phyloP scores from a whole-genome alignment of 2,329 filamentous ascomycete genomes.

The Xylaria polymorpha region DNA sequence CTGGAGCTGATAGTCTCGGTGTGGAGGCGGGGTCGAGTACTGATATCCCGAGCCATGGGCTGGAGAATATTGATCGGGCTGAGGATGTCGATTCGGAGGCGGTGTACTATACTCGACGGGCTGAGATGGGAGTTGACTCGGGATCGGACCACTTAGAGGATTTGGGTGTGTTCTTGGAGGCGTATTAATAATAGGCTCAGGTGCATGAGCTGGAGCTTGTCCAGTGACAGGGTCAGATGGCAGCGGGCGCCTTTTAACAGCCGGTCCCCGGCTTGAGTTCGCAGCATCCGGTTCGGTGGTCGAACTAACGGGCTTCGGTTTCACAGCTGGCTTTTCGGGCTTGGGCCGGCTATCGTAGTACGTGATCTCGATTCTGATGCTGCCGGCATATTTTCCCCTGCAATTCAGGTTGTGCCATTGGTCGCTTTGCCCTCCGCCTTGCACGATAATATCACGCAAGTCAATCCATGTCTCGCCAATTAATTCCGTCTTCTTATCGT shows the following conservation, averaged over 20 bases:
- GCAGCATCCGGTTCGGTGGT: conserved; percentile 50
- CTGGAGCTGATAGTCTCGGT: conserved; percentile 52
- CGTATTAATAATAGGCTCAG: conserved; percentile 59
- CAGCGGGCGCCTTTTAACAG: conserved; percentile 84
- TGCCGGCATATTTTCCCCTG: conserved; percentile 94
- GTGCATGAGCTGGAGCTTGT: conserved; percentile 57
- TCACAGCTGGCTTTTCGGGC: conserved; percentile 74
- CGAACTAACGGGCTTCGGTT: conserved; percentile 58
- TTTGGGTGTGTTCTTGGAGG: conserved; percentile 62
- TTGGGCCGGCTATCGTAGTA: conserved; percentile 93
- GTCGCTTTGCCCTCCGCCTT: conserved; percentile 92
- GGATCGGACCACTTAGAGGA: conserved; percentile 55
- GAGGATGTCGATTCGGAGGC: conserved; percentile 50
- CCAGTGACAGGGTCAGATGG: conserved; percentile 79
- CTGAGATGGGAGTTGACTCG: conserved; percentile 66
- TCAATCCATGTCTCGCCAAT: conserved; percentile 95
- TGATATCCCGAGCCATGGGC: conserved; percentile 46
- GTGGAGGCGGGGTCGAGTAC: conserved; percentile 53
- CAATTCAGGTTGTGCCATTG: conserved; percentile 89
- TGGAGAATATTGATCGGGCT: conserved; percentile 54
- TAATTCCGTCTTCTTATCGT: conserved; percentile 96
- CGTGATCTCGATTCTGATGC: conserved; percentile 93
- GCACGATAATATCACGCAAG: conserved; percentile 81
- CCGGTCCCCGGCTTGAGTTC: conserved; percentile 56
- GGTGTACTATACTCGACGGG: conserved; percentile 62